Evolutionary conservation across 441 rosid genomes (phyloP).

Genomic region (Codiaeum variegatum): DNA sequence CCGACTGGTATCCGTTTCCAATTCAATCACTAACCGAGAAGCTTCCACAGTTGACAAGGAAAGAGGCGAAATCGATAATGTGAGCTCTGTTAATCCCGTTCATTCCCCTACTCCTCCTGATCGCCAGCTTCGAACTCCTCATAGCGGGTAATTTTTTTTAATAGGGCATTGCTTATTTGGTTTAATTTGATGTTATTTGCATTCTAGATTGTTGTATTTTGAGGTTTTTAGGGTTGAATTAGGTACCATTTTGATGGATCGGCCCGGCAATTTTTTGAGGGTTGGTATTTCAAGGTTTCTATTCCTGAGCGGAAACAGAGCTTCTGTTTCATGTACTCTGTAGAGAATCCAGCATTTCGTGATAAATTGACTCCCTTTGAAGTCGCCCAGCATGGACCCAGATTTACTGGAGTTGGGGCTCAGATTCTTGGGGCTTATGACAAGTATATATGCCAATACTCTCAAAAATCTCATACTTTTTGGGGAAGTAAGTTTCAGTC

Average conservation of each 20-base stretch:
- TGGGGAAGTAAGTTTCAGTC: constrained; percentile 76
- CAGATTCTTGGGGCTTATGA: constrained; percentile 91
- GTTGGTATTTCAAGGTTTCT: constrained; percentile 92
- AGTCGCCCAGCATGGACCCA: constrained; percentile 51
- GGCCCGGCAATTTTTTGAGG: constrained; percentile 68
- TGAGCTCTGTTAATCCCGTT: constrained; percentile 32
- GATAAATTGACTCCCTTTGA: constrained; percentile 52
- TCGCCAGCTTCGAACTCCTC: constrained; percentile 87
- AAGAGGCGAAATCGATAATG: neutral
- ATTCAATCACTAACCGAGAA: constrained; percentile 24
- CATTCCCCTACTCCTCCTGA: constrained; percentile 64
- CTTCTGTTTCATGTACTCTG: constrained; percentile 91
- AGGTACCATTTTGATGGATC: constrained; percentile 96
- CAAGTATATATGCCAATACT: constrained; percentile 70
- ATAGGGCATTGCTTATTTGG: constrained; percentile 5
- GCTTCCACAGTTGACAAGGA: neutral
- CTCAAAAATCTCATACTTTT: constrained; percentile 65
- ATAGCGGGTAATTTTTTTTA: constrained; percentile 62
- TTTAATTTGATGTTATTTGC: neutral
- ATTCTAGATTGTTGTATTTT: neutral
- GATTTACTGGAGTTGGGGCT: constrained; percentile 84
- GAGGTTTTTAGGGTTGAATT: constrained; percentile 13
- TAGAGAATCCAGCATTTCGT: constrained; percentile 77
- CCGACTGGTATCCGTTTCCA: constrained; percentile 24
- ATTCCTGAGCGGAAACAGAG: constrained; percentile 81